These are phyloP conservation scores for Puccinia novopanici DNA, from an alignment of 1,284 basidiomycete genomes.

Conservation along the genomic window DNA sequence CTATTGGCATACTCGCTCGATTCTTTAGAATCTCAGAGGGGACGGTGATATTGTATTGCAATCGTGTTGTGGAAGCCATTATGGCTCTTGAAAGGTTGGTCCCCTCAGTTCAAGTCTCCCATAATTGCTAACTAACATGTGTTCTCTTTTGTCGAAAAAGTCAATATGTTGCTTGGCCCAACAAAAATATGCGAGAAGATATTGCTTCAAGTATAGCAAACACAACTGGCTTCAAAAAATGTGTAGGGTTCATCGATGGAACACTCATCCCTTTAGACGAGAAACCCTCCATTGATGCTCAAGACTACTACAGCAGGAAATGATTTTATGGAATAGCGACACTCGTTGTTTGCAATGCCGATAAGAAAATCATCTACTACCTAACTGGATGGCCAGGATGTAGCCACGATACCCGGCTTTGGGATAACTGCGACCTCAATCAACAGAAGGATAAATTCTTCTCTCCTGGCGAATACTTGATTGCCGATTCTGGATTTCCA, in stretches of 20 bases:
- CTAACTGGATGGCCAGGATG: background rate
- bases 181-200: background rate
- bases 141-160: too few species aligned
- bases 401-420: background rate
- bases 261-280: background rate
- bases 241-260: background rate
- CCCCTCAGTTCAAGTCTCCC: too few species aligned
- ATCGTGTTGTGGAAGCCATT: background rate
- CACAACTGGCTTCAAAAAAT: background rate
- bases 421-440: background rate
- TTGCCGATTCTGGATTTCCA: background rate
- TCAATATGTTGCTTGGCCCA: background rate
- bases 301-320: slow-evolving; percentile 11
- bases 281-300: background rate
- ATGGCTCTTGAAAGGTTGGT: background rate
- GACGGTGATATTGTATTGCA: background rate
- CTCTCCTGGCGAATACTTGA: background rate
- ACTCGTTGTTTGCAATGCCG: background rate
- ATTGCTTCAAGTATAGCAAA: background rate
- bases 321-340: background rate
- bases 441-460: background rate
- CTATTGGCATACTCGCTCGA: slow-evolving; percentile 4
- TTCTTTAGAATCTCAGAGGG: background rate
- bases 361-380: background rate
- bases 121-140: too few species aligned